Percentiles rank a stretch among this genome's conserved stretches.
Conservation (phyloP, 192 early-diverging fungal species). For the Geosiphon pyriformis region DNA sequence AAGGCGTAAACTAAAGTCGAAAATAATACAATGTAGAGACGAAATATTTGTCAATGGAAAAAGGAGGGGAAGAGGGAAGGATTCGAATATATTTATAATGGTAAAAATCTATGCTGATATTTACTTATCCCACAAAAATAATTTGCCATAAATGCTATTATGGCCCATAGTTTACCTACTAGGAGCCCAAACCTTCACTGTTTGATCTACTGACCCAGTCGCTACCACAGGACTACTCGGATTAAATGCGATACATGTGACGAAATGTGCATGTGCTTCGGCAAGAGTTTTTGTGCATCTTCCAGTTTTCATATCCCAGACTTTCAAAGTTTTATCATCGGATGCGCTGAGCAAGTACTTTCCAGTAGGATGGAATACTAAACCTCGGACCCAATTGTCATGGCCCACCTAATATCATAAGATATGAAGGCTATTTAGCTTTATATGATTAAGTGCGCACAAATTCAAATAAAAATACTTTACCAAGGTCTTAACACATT, state of each 20-base stretch:
- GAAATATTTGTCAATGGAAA: too few relatives aligned
- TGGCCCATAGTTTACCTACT: conserved; percentile 21
- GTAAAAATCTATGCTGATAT: too few relatives aligned
- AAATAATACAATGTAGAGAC: too few relatives aligned
- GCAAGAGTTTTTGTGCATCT: conserved; percentile 73
- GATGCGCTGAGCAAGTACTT: conserved; percentile 76
- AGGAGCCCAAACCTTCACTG: conserved; percentile 65
- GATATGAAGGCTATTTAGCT: too few relatives aligned
- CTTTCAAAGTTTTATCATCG: conserved; percentile 86
- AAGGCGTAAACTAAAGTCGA: too few relatives aligned
- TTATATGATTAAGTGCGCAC: too few relatives aligned
- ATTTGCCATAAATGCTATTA: too few relatives aligned
- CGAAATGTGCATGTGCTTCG: conserved; percentile 88
- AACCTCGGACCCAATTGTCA: conserved; percentile 88
- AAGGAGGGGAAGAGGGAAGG: too few relatives aligned
- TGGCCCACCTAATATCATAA: conserved; percentile 65
- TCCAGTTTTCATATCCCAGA: conserved; percentile 86
- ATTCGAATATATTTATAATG: too few relatives aligned
- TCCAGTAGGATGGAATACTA: conserved; percentile 79
- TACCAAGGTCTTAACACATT: conserved; percentile 76
- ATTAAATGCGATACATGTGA: conserved; percentile 77
- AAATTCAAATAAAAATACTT: not conserved
- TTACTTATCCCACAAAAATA: too few relatives aligned
- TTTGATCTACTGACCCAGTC: conserved; percentile 79
- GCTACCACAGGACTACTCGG: conserved; percentile 65